Conservation (phyloP, 108 stramenopile genomes). For the Seminavis robusta region DNA sequence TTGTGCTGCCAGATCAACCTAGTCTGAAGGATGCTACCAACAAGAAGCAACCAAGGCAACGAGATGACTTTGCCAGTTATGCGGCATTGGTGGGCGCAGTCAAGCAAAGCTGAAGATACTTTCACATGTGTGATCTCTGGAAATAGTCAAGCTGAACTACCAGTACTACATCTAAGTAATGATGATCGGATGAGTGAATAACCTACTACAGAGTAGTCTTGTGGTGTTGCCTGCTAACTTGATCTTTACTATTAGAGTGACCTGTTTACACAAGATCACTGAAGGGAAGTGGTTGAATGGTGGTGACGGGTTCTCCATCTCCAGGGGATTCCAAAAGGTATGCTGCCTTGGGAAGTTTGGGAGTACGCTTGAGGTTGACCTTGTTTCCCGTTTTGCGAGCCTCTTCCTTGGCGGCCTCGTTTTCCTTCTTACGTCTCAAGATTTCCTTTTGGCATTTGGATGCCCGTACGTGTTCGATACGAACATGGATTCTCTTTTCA, state of each 20-base stretch:
- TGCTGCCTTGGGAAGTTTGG: constrained; percentile 93
- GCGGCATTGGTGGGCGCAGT: no score
- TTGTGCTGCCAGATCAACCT: no score
- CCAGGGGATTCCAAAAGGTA: constrained; percentile 77
- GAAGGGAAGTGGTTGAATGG: constrained; percentile 92
- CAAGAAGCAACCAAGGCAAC: no score
- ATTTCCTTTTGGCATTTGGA: constrained; percentile 98
- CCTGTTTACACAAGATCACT: constrained; percentile 83
- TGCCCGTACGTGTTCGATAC: constrained; percentile 95
- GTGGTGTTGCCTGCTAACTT: no score
- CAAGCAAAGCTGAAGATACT: no score
- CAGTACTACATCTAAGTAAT: no score
- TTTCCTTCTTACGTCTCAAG: constrained; percentile 61
- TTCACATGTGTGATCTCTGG: no score
- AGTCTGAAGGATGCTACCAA: no score
- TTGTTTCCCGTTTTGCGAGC: constrained; percentile 78
- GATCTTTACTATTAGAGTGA: not conserved
- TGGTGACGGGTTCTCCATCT: constrained; percentile 72
- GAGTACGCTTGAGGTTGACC: constrained; percentile 91
- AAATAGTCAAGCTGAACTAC: no score
- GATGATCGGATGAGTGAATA: no score
- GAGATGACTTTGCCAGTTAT: no score
- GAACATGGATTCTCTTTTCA: constrained; percentile 98
- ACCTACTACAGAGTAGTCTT: no score
- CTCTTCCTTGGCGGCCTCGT: constrained; percentile 84